phyloP scores from a whole-genome alignment of 148 eudicot genomes.

The Beta vulgaris region DNA sequence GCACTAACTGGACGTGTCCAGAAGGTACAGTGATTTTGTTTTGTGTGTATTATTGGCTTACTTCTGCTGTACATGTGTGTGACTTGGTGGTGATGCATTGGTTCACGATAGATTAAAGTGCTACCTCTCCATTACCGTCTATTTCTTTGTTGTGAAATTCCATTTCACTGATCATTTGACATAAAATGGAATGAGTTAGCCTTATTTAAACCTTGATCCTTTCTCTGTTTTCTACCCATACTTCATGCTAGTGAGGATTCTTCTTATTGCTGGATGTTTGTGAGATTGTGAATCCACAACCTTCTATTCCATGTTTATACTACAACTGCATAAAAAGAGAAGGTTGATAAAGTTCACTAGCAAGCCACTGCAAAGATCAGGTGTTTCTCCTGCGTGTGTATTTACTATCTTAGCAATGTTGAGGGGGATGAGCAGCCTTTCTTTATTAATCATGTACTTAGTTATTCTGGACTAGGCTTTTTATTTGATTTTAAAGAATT shows the following conservation, averaged over 20 bases:
- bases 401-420: neutral
- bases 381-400: neutral
- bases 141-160: neutral
- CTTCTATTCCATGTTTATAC: neutral
- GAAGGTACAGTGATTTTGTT: conserved; percentile 46
- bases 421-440: neutral
- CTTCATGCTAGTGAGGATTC: too few species aligned
- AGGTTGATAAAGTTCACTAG: neutral
- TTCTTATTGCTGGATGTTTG: neutral
- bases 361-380: neutral
- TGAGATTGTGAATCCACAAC: neutral
- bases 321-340: neutral
- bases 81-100: neutral
- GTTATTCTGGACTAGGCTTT: too few species aligned
- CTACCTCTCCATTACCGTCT: neutral
- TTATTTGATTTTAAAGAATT: too few species aligned
- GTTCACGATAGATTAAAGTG: neutral
- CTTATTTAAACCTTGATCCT: neutral
- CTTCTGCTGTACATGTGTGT: neutral
- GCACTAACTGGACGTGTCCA: conserved; percentile 99
- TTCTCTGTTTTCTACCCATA: neutral
- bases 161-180: neutral
- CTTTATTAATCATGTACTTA: too few species aligned
- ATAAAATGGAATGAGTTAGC: neutral
- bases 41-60: neutral